Percentiles rank a stretch among this genome's conserved stretches.
Evolutionary conservation across 192 early-diverging fungal species (phyloP).

Genomic region (Lunasporangiospora selenospora): DNA sequence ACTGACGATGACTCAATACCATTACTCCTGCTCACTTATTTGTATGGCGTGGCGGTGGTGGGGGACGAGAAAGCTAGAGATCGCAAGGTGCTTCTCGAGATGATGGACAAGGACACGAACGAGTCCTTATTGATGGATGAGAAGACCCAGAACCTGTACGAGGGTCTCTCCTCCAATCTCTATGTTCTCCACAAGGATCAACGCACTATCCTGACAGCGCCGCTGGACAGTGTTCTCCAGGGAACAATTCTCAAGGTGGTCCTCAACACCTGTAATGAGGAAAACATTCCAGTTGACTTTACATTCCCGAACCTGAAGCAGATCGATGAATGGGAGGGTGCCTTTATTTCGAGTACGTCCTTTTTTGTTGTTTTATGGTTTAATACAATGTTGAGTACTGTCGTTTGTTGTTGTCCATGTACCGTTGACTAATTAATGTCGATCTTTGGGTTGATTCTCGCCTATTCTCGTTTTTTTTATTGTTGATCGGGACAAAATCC

Average conservation of each 20-base stretch:
- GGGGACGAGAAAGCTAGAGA: too few species aligned
- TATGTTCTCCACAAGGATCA: constrained; percentile 40
- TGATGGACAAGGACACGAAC: constrained; percentile 43
- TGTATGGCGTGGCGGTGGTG: too few species aligned
- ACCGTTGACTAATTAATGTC: too few species aligned
- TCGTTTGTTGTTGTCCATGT: too few species aligned
- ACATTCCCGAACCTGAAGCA: constrained; percentile 57
- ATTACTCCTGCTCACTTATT: too few species aligned
- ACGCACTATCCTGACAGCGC: constrained; percentile 50
- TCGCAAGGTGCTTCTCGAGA: constrained; percentile 48
- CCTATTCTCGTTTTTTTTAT: neutral
- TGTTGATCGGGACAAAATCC: too few species aligned
- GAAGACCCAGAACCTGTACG: constrained; percentile 54
- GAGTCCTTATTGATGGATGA: constrained; percentile 63
- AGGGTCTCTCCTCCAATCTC: constrained; percentile 71
- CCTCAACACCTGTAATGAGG: constrained; percentile 49
- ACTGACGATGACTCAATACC: constrained; percentile 10
- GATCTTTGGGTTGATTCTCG: neutral
- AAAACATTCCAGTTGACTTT: constrained; percentile 53
- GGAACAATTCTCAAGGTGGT: constrained; percentile 69
- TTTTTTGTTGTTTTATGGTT: neutral
- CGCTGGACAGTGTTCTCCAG: constrained; percentile 53
- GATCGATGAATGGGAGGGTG: constrained; percentile 57
- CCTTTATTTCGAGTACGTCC: constrained; percentile 63
- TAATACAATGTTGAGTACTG: neutral